Evolutionary conservation across 2,329 filamentous ascomycete genomes (phyloP).

Genomic region (Alternaria sp.): DNA sequence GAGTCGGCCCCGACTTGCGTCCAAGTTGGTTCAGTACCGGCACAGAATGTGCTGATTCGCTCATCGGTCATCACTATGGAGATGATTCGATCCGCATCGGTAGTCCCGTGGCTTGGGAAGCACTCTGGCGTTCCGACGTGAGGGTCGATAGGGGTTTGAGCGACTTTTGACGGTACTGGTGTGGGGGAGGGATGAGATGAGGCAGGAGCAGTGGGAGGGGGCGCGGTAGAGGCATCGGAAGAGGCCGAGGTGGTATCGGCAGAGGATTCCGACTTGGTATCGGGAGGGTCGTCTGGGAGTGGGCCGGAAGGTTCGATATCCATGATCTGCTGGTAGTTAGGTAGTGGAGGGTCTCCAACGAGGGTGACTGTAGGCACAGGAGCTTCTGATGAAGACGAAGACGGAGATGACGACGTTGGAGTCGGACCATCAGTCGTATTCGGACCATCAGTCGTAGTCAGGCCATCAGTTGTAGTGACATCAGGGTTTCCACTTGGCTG

Average conservation of each 20-base stretch:
- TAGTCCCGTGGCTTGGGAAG: background rate
- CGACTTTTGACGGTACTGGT: background rate
- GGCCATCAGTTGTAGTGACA: background rate
- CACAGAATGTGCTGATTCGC: background rate
- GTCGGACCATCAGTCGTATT: background rate
- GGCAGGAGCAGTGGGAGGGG: background rate
- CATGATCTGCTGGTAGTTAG: background rate
- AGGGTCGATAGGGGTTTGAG: background rate
- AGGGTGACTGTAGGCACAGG: background rate
- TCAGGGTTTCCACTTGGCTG: background rate
- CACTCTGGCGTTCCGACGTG: background rate
- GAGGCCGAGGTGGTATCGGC: background rate
- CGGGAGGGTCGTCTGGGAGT: background rate
- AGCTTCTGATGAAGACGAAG: background rate
- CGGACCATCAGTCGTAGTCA: background rate
- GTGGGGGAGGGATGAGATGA: background rate
- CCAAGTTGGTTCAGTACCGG: background rate
- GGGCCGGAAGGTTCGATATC: background rate
- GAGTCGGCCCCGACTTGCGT: background rate
- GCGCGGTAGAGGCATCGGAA: background rate
- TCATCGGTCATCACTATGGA: background rate
- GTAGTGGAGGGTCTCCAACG: background rate
- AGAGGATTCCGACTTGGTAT: background rate
- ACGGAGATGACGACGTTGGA: background rate
- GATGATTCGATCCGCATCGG: background rate